Evolutionary conservation across 2,329 filamentous ascomycete species (phyloP), one percentile per base, ranked within the genome.

Genomic region (Aspergillus carbonarius): DNA sequence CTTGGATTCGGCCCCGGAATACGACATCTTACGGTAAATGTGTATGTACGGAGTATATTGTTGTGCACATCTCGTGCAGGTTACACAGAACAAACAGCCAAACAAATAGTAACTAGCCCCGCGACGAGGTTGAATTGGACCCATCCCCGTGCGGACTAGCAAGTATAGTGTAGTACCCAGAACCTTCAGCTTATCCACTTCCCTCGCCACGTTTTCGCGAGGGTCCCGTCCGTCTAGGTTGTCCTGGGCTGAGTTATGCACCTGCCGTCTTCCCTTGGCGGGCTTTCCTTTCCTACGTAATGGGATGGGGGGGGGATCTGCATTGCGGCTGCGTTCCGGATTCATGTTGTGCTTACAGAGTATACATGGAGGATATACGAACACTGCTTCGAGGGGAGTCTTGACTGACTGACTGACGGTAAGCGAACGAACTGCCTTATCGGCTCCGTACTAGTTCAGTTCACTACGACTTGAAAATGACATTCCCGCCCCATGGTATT

Each of bases 171-270:
- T n/a, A 3, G 23, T 23, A 23, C 23, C 30, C 30, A 32, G 25
- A 27, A 32, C 9, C 44, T 30, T 47, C 44, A 48, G 44, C 44
- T 48, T 48, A 48, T 48, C 44, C 44, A 48, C 44, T 42, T 48
- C 27, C 23, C 17, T 17, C 10, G 44, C 44, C 25, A 48, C 27
- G 44, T 48, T 48, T 30, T 17, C n/a, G 39, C 39, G 20, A 42
- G 39, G 39, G n/a, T 32, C 30, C 30, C 5, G 39, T 42, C 37
- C n/a, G 17, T 47, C 25, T n/a, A 25, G 3, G 13, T 25, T n/a
- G 15, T 8, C 13, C n/a, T 18, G 25, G 44, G 44, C 44, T 48
- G 44, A 32, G 23, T 27, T 46, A 13, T n/a, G 20, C 42, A 23
- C 9, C 4, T 27, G 13, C 23, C 12, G 42, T 46, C 18, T 46